Evolutionary conservation across 1,284 basidiomycete genomes (phyloP).

Genomic region (Ganoderma resinaceum): DNA sequence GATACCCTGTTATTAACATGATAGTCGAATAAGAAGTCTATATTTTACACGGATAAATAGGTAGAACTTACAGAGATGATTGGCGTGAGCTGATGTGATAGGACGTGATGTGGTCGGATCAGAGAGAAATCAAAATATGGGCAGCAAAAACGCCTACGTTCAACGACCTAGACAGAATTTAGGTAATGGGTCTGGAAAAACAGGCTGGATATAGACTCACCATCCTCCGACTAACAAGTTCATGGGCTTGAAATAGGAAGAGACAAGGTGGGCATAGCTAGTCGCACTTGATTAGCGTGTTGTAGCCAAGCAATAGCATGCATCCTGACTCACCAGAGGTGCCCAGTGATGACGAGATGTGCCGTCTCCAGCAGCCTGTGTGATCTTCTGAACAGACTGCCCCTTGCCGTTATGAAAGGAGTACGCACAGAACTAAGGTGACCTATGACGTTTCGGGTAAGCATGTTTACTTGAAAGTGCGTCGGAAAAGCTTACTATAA

Average conservation of each 20-base stretch:
- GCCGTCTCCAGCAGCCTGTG: neutral
- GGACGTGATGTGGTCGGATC: neutral
- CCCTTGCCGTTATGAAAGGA: neutral
- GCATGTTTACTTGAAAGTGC: neutral
- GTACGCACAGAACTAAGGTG: neutral
- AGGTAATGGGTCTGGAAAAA: neutral
- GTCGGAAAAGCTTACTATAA: neutral
- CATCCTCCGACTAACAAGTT: constrained; percentile 1
- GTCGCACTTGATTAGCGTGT: neutral
- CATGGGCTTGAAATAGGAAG: neutral
- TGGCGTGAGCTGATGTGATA: neutral
- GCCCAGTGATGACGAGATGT: neutral
- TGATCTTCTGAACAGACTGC: too few species aligned
- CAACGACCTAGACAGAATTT: neutral
- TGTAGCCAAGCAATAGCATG: neutral
- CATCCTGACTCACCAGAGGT: neutral
- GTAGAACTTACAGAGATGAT: neutral
- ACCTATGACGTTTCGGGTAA: neutral
- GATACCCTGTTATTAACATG: neutral
- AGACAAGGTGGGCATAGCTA: neutral
- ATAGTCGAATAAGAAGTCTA: neutral
- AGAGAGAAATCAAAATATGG: neutral
- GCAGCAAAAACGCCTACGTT: neutral
- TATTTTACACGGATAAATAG: neutral
- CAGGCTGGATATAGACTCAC: neutral